Evolutionary conservation across 140 eudicot species (phyloP), one percentile per base, ranked within the genome.

Genomic region (Senecio squalidus): DNA sequence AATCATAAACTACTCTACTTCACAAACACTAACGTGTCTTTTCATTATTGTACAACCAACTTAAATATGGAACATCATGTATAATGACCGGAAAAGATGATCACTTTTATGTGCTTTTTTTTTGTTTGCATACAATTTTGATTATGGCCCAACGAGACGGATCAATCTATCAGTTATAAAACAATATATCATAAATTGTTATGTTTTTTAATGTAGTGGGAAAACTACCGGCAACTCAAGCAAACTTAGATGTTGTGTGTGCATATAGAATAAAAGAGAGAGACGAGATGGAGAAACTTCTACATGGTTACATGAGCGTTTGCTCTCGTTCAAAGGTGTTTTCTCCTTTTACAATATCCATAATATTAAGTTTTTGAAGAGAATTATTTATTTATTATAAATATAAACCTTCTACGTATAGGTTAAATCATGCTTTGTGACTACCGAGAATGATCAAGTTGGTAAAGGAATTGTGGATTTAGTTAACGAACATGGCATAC

Each of bases 211-310:
- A 36, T 76, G 80, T 88, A 89, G 97, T 89, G 85, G 97, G 97
- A 17, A 89, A 81, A 60, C 62, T 89, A 20, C 95, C 97, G 5
- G 97, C 89, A 38, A 67, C 62, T 58, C 88, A 73, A 69, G 97
- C 97, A 4, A 89, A 75, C 56, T 33, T 64, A 13, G 84, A 65
- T 53, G 87, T 84, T 64, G 92, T 89, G 56, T 34, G 74, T 66
- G 88, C 84, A 46, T 70, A 79, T 59, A 84, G 97, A 84, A 72
- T 58, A 53, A 67, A 66, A 48, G 97, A 89, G 80, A 71, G 53
- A 45, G 79, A 84, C 9, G 62, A 67, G 76, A 79, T 59, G 66
- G 44, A 55, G 57, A 77, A 77, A 31, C 88, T 89, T 66, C 72
- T 89, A 21, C 61, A 22, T 33, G 66, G 51, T 69, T 89, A 84